phyloP scores from a whole-genome alignment of 2,329 filamentous ascomycete genomes.

The Zymoseptoria pseudotritici region DNA sequence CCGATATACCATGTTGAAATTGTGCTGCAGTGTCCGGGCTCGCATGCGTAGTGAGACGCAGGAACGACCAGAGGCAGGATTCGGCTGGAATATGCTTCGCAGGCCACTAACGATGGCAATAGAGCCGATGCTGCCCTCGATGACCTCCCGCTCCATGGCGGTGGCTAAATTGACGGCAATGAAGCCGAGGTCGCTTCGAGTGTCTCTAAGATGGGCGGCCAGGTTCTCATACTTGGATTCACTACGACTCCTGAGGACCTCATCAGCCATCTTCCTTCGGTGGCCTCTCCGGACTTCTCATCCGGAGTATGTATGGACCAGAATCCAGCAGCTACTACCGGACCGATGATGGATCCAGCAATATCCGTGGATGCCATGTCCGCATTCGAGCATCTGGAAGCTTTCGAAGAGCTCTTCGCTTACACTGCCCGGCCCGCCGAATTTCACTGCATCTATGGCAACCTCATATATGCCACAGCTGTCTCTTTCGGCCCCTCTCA shows the following conservation, averaged over 20 bases:
- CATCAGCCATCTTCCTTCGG: constrained; percentile 11
- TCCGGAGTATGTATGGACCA: constrained; percentile 7
- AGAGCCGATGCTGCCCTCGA: constrained; percentile 11
- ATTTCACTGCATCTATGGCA: no score
- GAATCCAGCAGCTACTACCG: constrained; percentile 7
- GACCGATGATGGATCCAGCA: background rate
- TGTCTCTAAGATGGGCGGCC: background rate
- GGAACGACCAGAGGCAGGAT: constrained; percentile 17
- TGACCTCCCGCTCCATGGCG: constrained; percentile 10
- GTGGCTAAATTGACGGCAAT: background rate
- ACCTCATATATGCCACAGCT: constrained; percentile 7
- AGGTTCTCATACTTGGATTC: constrained; percentile 3
- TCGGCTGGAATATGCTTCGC: background rate
- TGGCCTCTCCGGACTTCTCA: constrained; percentile 1
- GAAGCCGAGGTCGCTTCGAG: background rate
- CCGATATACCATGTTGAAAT: constrained; percentile 16
- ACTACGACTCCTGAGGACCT: constrained; percentile 2
- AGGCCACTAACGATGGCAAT: background rate
- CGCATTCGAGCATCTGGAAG: constrained; percentile 17
- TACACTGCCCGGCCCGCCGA: no score
- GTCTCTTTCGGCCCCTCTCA: background rate
- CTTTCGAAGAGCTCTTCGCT: constrained; percentile 18
- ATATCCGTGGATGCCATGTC: constrained; percentile 15
- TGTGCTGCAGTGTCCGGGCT: constrained; percentile 15
- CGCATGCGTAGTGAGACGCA: constrained; percentile 12